These are phyloP conservation scores for Aspergillus brunneoviolaceus DNA, from an alignment of 2,329 filamentous ascomycete species.

Conservation along the genomic window DNA sequence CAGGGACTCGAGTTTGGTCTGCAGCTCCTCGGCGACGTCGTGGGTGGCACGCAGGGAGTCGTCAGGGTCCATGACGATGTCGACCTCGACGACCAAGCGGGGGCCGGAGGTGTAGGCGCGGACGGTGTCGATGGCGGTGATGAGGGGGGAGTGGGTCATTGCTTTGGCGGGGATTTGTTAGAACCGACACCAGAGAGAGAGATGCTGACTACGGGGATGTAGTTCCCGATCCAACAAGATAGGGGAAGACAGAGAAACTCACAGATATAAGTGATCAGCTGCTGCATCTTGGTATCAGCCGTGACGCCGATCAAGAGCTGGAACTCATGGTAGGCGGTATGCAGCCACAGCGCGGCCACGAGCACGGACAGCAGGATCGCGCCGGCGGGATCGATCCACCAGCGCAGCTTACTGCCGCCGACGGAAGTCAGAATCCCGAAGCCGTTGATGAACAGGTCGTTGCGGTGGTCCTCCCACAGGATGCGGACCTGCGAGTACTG, in stretches of 20 bases:
- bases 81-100: slow-evolving; percentile 89
- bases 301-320: slow-evolving; percentile 86
- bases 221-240: too few species aligned
- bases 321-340: slow-evolving; percentile 86
- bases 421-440: slow-evolving; percentile 88
- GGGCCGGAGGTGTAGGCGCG: slow-evolving; percentile 89
- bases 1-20: slow-evolving; percentile 88
- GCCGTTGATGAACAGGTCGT: slow-evolving; percentile 95
- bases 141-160: slow-evolving; percentile 80
- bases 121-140: slow-evolving; percentile 90
- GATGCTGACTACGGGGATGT: too few species aligned
- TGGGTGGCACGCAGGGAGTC: slow-evolving; percentile 76
- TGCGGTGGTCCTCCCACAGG: slow-evolving; percentile 94
- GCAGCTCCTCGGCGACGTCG: slow-evolving; percentile 89
- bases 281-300: slow-evolving; percentile 79
- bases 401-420: slow-evolving; percentile 81
- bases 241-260: slow-evolving; percentile 25
- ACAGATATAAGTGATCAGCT: slow-evolving; percentile 94
- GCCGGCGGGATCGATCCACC: slow-evolving; percentile 95
- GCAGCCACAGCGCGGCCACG: slow-evolving; percentile 77
- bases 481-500: slow-evolving; percentile 90
- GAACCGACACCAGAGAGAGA: too few species aligned
- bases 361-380: slow-evolving; percentile 79
- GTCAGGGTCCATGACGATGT: slow-evolving; percentile 85
- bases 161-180: slow-evolving; percentile 35